These are phyloP conservation scores for Suillus bovinus DNA, from an alignment of 768 basidiomycete species.

Conservation along the genomic window DNA sequence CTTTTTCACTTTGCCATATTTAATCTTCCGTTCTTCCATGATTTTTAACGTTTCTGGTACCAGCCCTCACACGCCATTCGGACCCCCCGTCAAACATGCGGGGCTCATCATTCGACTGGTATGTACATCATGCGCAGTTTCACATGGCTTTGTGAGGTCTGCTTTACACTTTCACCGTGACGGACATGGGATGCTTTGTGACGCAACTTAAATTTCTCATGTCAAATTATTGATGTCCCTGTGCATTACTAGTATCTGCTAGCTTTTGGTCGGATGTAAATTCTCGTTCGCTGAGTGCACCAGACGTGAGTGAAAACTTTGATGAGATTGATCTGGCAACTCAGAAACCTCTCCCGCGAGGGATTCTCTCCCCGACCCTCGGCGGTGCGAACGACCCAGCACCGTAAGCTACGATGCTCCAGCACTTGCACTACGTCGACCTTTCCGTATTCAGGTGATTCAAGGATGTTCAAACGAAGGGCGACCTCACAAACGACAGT, in stretches of 20 bases:
- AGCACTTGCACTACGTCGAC: not conserved
- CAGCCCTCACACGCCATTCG: not conserved
- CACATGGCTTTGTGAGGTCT: not conserved
- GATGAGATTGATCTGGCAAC: not conserved
- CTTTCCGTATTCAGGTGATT: not conserved
- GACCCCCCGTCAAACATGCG: not conserved
- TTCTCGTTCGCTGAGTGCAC: not conserved
- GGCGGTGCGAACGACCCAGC: not conserved
- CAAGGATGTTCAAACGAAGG: too few species aligned
- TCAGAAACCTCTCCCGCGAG: not conserved
- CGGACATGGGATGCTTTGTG: not conserved
- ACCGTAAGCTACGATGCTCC: not conserved
- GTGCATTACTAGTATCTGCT: not conserved
- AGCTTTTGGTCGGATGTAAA: not conserved
- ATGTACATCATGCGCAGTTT: not conserved
- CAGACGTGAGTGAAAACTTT: not conserved
- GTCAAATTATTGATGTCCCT: not conserved
- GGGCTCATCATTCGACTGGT: not conserved
- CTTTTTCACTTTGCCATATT: not conserved
- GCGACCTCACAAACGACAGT: too few species aligned
- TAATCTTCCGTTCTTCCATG: not conserved
- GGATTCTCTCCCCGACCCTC: not conserved
- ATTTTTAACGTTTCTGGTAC: not conserved
- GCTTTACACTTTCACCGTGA: not conserved
- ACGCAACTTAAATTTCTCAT: not conserved